Percentiles rank a stretch among this genome's conserved stretches.
These are phyloP conservation scores for Exophiala sp. DNA, from an alignment of 2,329 filamentous ascomycete genomes.

Conservation along the genomic window DNA sequence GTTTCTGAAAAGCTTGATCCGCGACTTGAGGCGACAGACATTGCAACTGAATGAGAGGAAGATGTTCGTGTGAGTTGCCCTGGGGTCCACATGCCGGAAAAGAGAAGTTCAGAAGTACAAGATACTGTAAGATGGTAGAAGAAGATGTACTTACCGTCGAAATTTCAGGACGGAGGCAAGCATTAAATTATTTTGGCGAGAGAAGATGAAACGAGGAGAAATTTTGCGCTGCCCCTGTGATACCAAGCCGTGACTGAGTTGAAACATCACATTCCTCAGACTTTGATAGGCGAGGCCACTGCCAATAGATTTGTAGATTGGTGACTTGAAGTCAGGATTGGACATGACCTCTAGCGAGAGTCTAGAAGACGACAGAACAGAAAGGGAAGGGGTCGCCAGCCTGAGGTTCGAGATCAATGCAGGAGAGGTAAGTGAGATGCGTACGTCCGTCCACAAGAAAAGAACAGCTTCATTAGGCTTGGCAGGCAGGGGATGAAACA, in stretches of 20 bases:
- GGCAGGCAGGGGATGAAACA: too few relatives aligned
- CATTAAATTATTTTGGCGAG: background rate
- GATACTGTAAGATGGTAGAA: background rate
- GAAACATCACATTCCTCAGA: background rate
- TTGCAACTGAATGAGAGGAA: constrained; percentile 5
- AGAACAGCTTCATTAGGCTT: too few relatives aligned
- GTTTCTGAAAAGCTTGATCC: constrained; percentile 6
- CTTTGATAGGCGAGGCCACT: too few relatives aligned
- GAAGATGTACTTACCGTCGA: background rate
- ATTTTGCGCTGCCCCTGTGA: background rate
- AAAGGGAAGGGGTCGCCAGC: too few relatives aligned
- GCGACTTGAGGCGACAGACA: constrained; percentile 8
- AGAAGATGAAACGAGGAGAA: background rate
- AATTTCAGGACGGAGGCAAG: background rate
- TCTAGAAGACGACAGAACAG: too few relatives aligned
- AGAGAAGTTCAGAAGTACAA: background rate
- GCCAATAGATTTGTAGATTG: too few relatives aligned
- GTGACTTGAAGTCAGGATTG: too few relatives aligned
- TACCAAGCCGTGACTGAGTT: background rate
- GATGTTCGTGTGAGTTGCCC: background rate
- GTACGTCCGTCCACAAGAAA: too few relatives aligned
- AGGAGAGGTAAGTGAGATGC: too few relatives aligned
- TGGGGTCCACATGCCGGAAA: constrained; percentile 7
- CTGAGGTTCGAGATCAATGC: too few relatives aligned
- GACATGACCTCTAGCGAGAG: too few relatives aligned